Percentiles rank a stretch among this genome's conserved stretches.
Conservation (phyloP, 257 asterid species). For the Solanum bulbocastanum region DNA sequence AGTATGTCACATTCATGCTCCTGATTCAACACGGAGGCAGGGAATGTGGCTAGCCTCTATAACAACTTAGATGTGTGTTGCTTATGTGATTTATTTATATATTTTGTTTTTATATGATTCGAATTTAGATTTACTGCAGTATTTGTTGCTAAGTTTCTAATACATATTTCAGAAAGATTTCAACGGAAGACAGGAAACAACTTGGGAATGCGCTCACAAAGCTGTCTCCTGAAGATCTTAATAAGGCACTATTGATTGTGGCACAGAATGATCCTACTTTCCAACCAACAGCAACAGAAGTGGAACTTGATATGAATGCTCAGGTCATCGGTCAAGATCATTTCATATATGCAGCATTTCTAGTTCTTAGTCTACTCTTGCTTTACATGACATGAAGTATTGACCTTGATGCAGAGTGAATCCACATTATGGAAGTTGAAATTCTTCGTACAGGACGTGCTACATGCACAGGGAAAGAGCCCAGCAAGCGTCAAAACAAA, state of each 20-base stretch:
- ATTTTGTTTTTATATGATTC: not conserved
- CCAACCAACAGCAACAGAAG: slow-evolving; percentile 45
- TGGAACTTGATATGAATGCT: slow-evolving; percentile 66
- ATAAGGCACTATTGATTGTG: slow-evolving; percentile 60
- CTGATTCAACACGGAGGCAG: not conserved
- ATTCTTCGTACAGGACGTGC: slow-evolving; percentile 57
- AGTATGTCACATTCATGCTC: not conserved
- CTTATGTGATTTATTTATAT: not conserved
- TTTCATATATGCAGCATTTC: not conserved
- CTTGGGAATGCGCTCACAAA: slow-evolving; percentile 62
- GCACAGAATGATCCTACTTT: slow-evolving; percentile 55
- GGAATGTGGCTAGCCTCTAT: not conserved
- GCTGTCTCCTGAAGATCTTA: slow-evolving; percentile 57
- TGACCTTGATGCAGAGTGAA: slow-evolving; percentile 48
- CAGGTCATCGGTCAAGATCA: slow-evolving; percentile 36
- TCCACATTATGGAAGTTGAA: slow-evolving; percentile 75
- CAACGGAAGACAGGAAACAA: slow-evolving; percentile 73
- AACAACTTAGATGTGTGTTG: not conserved
- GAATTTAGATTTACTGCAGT: not conserved
- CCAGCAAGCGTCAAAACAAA: slow-evolving; percentile 24
- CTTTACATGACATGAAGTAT: not conserved
- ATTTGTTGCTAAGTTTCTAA: not conserved
- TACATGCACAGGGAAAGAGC: slow-evolving; percentile 46
- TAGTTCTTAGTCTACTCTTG: not conserved
- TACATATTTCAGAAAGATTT: slow-evolving; percentile 48